phyloP scores from a whole-genome alignment of 2,329 filamentous ascomycete genomes.

The Fusarium globosum region DNA sequence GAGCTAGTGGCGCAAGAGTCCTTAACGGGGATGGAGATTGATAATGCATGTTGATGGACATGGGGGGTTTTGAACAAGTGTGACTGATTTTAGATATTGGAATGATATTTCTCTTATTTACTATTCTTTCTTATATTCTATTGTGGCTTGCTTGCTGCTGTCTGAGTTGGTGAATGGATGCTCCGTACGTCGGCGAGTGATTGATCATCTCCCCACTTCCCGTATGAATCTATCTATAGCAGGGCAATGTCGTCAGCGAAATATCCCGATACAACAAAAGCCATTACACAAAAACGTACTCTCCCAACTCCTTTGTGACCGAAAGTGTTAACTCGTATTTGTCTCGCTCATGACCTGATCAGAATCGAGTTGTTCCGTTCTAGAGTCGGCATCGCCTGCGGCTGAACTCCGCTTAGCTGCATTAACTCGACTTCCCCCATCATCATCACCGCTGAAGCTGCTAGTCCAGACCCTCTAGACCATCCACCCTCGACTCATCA shows the following conservation, averaged over 20 bases:
- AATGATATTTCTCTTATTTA: no score
- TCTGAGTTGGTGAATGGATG: not conserved
- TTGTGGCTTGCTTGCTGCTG: not conserved
- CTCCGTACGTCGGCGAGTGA: not conserved
- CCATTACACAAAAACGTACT: not conserved
- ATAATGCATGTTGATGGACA: not conserved
- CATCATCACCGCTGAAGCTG: not conserved
- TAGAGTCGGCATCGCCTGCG: not conserved
- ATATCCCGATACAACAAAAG: not conserved
- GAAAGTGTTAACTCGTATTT: not conserved
- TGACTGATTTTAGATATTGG: no score
- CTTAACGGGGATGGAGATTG: slow-evolving; percentile 3
- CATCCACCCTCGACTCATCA: slow-evolving; percentile 13
- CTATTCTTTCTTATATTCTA: no score
- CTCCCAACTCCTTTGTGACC: no score
- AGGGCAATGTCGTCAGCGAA: not conserved
- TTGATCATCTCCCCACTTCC: not conserved
- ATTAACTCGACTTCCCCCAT: not conserved
- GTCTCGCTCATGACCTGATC: not conserved
- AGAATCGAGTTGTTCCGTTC: not conserved
- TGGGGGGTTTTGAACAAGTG: not conserved
- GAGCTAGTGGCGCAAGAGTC: slow-evolving; percentile 11
- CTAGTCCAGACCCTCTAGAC: slow-evolving; percentile 10
- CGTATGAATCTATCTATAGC: not conserved
- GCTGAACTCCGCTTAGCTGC: slow-evolving; percentile 28